These are phyloP conservation scores for Fusarium citri DNA, from an alignment of 2,329 filamentous ascomycete species.

Conservation along the genomic window DNA sequence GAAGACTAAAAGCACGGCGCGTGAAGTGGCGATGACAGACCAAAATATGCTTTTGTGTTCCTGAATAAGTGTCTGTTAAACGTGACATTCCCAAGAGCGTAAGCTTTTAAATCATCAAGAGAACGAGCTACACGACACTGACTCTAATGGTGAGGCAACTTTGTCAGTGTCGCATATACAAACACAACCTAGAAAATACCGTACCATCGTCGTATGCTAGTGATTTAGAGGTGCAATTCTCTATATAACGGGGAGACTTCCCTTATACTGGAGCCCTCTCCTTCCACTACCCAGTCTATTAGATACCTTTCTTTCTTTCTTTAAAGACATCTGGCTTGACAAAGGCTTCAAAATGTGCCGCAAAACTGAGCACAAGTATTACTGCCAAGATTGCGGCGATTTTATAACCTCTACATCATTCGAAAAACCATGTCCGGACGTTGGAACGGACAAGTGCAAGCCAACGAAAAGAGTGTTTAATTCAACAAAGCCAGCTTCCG, in stretches of 20 bases:
- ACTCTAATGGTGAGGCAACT: accelerated
- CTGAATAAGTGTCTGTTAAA: too few relatives aligned
- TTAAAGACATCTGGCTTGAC: accelerated
- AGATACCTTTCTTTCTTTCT: too few relatives aligned
- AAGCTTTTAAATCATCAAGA: too few relatives aligned
- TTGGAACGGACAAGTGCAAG: not conserved
- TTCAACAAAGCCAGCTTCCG: not conserved
- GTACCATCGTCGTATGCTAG: not conserved
- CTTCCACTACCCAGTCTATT: not conserved
- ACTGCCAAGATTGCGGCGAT: not conserved
- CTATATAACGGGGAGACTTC: not conserved
- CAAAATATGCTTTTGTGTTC: too few relatives aligned
- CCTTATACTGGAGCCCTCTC: not conserved
- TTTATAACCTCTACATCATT: not conserved
- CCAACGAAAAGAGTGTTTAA: not conserved
- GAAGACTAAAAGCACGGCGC: too few relatives aligned
- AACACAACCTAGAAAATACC: accelerated
- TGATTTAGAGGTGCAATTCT: not conserved
- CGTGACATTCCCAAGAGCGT: too few relatives aligned
- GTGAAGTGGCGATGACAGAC: too few relatives aligned
- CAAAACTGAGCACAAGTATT: not conserved
- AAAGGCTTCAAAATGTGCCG: not conserved
- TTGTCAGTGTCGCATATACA: not conserved
- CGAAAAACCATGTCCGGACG: not conserved
- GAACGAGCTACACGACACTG: not conserved